Conservation (phyloP, 2,329 filamentous ascomycete species). For the Hypoxylon rubiginosum region DNA sequence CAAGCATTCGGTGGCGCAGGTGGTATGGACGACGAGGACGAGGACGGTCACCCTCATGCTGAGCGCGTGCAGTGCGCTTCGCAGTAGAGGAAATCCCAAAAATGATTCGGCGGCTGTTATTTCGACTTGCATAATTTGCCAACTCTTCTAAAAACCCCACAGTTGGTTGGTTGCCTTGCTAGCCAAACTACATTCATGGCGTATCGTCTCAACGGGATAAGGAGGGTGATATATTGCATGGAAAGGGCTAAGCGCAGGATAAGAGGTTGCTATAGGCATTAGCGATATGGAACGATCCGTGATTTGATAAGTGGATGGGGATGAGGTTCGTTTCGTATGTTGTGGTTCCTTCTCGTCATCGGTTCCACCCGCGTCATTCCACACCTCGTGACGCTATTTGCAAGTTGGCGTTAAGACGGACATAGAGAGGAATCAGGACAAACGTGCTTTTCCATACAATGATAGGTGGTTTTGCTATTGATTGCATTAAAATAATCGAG, state of each 20-base stretch:
- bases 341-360: slow-evolving; percentile 22
- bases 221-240: slow-evolving; percentile 46
- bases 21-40: slow-evolving; percentile 80
- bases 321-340: slow-evolving; percentile 17
- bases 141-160: slow-evolving; percentile 15
- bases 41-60: slow-evolving; percentile 79
- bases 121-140: slow-evolving; percentile 33
- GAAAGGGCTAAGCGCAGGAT: slow-evolving; percentile 34
- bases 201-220: slow-evolving; percentile 47
- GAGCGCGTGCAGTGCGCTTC: slow-evolving; percentile 90
- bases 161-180: slow-evolving; percentile 32
- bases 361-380: slow-evolving; percentile 26
- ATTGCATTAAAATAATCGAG: slow-evolving; percentile 26
- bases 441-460: slow-evolving; percentile 41
- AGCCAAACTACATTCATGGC: slow-evolving; percentile 48
- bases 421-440: slow-evolving; percentile 51
- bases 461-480: slow-evolving; percentile 39
- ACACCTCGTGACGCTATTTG: slow-evolving; percentile 36
- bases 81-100: slow-evolving; percentile 71
- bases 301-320: slow-evolving; percentile 31
- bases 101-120: slow-evolving; percentile 1
- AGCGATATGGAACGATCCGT: slow-evolving; percentile 21
- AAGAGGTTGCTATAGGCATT: slow-evolving; percentile 30
- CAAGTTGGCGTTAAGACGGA: slow-evolving; percentile 53
- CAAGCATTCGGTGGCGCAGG: slow-evolving; percentile 76